These are phyloP conservation scores for Diplotaxis tenuifolia DNA, from an alignment of 345 rosid species.

Conservation along the genomic window DNA sequence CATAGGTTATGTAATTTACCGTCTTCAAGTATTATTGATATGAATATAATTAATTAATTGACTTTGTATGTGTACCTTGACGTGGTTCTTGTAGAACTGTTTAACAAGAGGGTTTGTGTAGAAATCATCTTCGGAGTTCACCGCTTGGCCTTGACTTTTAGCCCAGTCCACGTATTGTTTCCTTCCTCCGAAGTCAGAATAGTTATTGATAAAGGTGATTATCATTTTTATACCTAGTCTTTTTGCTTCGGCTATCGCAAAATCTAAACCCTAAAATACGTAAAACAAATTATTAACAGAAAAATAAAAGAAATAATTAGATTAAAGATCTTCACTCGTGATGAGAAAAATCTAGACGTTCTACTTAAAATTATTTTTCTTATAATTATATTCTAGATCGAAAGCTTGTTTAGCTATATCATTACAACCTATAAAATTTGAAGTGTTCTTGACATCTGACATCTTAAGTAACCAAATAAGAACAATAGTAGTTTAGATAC, in stretches of 20 bases:
- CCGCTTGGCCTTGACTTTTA: slow-evolving; percentile 8
- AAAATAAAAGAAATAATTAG: background rate
- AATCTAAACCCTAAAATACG: slow-evolving; percentile 32
- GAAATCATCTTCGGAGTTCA: slow-evolving; percentile 29
- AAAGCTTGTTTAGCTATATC: background rate
- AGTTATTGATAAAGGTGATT: slow-evolving; percentile 28
- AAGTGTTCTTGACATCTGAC: background rate
- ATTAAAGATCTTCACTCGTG: background rate
- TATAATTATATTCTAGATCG: background rate
- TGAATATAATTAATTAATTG: background rate
- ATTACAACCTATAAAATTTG: background rate
- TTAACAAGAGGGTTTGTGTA: slow-evolving; percentile 26
- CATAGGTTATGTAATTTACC: background rate
- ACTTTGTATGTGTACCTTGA: slow-evolving; percentile 22
- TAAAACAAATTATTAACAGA: background rate
- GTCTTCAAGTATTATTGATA: background rate
- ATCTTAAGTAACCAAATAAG: background rate
- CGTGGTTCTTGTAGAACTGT: slow-evolving; percentile 29
- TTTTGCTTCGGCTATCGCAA: slow-evolving; percentile 35
- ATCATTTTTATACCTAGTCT: slow-evolving; percentile 30
- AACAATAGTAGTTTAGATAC: background rate
- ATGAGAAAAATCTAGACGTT: background rate
- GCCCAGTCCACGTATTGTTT: slow-evolving; percentile 34
- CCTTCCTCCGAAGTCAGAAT: slow-evolving; percentile 24
- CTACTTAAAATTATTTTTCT: background rate